Conservation (phyloP, 495 filamentous ascomycete genomes). For the Ascodesmis nigricans region DNA sequence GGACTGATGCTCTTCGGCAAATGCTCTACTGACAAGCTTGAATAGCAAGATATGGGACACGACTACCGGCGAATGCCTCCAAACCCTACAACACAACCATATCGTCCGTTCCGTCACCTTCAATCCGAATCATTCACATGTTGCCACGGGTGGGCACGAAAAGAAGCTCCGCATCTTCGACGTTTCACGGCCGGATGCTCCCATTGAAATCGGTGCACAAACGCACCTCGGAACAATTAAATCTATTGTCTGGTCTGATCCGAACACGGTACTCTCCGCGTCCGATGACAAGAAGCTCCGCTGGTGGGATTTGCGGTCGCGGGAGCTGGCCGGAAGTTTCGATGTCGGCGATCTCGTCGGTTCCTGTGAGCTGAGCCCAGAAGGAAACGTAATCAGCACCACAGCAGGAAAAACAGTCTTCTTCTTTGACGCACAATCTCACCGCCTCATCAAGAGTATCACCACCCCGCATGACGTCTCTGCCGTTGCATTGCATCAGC, state of each 20-base stretch:
- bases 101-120: conserved; percentile 89
- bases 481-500: conserved; percentile 66
- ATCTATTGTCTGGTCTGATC: conserved; percentile 82
- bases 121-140: conserved; percentile 50
- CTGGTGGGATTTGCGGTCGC: conserved; percentile 77
- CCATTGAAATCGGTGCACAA: conserved; percentile 66
- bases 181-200: conserved; percentile 28
- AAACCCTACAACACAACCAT: conserved; percentile 73
- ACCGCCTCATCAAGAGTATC: conserved; percentile 53
- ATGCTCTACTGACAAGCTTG: conserved; percentile 1
- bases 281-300: conserved; percentile 76
- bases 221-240: conserved; percentile 76
- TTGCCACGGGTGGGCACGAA: conserved; percentile 81
- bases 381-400: conserved; percentile 17
- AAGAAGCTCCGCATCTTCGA: conserved; percentile 95
- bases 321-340: conserved; percentile 46
- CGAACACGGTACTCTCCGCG: conserved; percentile 68
- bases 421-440: conserved; percentile 61
- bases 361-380: conserved; percentile 63
- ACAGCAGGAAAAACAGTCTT: conserved; percentile 75
- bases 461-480: conserved; percentile 65
- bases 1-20: conserved; percentile 1
- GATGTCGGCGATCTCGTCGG: conserved; percentile 61
- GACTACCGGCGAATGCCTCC: conserved; percentile 72
- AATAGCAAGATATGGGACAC: conserved; percentile 88